phyloP scores from a whole-genome alignment of 345 rosid species.

The Sisymbrium altissimum region DNA sequence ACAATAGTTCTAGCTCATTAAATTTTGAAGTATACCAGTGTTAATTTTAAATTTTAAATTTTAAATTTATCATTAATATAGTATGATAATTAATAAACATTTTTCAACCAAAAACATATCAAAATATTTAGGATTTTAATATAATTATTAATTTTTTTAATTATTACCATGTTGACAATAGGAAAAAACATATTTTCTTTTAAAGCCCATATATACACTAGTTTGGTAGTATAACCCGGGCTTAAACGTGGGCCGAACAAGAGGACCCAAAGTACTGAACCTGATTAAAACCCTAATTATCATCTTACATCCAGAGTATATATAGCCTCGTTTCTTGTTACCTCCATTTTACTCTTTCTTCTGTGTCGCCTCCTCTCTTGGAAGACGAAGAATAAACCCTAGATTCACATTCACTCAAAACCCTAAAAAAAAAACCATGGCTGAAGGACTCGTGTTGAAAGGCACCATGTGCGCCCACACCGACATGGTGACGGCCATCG shows the following conservation, averaged over 20 bases:
- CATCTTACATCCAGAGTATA: not conserved
- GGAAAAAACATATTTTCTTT: not conserved
- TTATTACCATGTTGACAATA: not conserved
- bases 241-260: not conserved
- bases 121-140: too few relatives aligned
- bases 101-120: too few relatives aligned
- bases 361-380: slow-evolving; percentile 3
- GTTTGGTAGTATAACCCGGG: not conserved
- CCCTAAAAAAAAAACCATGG: slow-evolving; percentile 40
- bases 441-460: slow-evolving; percentile 59
- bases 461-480: slow-evolving; percentile 91
- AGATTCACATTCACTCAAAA: not conserved
- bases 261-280: not conserved
- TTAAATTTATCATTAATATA: too few relatives aligned
- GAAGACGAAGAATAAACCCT: slow-evolving; percentile 1
- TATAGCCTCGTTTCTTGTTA: not conserved
- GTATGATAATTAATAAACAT: too few relatives aligned
- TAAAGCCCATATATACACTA: not conserved
- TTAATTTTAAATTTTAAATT: too few relatives aligned
- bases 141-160: too few relatives aligned
- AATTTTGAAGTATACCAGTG: too few relatives aligned
- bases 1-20: too few relatives aligned
- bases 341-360: not conserved
- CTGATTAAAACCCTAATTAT: slow-evolving; percentile 13
- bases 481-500: slow-evolving; percentile 89